Conservation (phyloP, 202 grass and related monocot genomes). For the Schoenoplectus triqueter region DNA sequence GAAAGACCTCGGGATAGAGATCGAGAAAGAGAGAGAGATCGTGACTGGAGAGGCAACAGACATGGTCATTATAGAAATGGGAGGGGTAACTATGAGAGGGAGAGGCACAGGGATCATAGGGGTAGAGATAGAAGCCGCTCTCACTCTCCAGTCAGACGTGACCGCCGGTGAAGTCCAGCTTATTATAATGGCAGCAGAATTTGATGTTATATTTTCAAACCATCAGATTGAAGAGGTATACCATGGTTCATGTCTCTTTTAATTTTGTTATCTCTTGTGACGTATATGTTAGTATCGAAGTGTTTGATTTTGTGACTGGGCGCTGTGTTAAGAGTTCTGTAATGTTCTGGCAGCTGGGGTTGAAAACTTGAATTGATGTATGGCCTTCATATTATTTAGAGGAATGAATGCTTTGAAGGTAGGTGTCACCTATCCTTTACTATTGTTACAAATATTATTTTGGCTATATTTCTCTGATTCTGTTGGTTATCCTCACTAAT, state of each 20-base stretch:
- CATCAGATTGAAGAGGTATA: constrained; percentile 36
- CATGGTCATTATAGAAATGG: constrained; percentile 68
- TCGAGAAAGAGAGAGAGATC: background rate
- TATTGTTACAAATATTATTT: constrained; percentile 19
- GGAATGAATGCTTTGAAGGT: constrained; percentile 41
- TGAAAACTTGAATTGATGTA: constrained; percentile 43
- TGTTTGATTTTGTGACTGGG: constrained; percentile 36
- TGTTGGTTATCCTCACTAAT: background rate
- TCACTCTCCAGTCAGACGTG: constrained; percentile 70
- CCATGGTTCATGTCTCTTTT: constrained; percentile 26
- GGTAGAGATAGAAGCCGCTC: constrained; percentile 70
- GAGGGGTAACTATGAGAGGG: constrained; percentile 62
- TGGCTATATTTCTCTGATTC: constrained; percentile 17
- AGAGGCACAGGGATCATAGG: constrained; percentile 53
- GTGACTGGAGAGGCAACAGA: constrained; percentile 58
- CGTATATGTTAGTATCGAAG: background rate
- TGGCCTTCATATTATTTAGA: constrained; percentile 36
- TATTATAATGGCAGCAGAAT: constrained; percentile 21
- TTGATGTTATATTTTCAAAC: constrained; percentile 28
- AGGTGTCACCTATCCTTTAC: constrained; percentile 25
- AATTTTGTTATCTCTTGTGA: constrained; percentile 23
- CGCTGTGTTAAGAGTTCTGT: constrained; percentile 28
- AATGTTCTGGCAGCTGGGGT: constrained; percentile 38
- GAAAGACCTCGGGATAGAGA: constrained; percentile 47
- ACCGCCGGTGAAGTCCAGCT: constrained; percentile 33